A percentile compares a stretch with the other conserved stretches of the same genome.
Conservation (phyloP, 163 green algal genomes). For the Volvox carteri region DNA sequence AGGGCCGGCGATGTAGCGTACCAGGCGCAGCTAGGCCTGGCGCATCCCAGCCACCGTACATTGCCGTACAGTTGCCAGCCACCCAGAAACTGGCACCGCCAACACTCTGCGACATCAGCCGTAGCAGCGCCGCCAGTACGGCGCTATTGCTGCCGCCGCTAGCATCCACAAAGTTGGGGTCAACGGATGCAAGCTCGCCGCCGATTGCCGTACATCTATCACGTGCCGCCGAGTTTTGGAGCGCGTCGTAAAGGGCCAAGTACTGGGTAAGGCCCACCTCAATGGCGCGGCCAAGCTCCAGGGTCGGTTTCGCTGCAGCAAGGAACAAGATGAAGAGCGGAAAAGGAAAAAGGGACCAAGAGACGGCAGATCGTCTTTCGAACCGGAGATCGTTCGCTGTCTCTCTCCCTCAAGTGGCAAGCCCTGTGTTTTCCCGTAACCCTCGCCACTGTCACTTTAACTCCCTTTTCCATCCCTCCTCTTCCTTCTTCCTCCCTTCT, state of each 20-base stretch:
- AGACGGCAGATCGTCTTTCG: no score
- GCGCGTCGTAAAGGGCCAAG: not conserved
- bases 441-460: no score
- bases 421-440: no score
- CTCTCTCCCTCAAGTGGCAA: no score
- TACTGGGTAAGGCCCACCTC: slow-evolving; percentile 8
- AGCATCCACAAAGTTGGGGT: no score
- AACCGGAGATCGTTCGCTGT: no score
- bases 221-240: not conserved
- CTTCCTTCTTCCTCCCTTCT: no score
- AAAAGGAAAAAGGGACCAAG: no score
- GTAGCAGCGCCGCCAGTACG: not conserved
- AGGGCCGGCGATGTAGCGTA: not conserved
- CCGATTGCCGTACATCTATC: slow-evolving; percentile 13
- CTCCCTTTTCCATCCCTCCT: no score
- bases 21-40: not conserved
- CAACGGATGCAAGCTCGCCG: not conserved
- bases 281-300: not conserved
- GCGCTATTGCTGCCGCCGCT: not conserved
- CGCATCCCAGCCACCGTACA: slow-evolving; percentile 27
- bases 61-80: not conserved
- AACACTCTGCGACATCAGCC: not conserved
- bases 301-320: not conserved
- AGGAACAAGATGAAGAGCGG: not conserved
- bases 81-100: slow-evolving; percentile 31